Base-by-base conservation (phyloP, 2,329 filamentous ascomycete genomes). In the Colletotrichum cuscutae region DNA sequence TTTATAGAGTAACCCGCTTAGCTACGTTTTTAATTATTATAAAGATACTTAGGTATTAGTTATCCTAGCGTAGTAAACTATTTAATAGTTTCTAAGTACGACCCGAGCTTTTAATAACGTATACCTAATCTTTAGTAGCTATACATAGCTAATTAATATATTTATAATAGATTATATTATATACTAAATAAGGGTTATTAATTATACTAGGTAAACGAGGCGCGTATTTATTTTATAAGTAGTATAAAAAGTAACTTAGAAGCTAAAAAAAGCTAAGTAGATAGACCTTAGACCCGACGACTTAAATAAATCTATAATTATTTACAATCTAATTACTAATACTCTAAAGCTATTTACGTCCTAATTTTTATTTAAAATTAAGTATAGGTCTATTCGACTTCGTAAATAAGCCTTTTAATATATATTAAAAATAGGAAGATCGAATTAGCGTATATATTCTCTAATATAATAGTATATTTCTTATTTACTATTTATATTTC, bases 1-100 rank as follows among this genome's bases (percentile, higher is more conserved):
- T 66, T 52, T 66, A 11, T 22, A 66, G n/a, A 5, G n/a, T n/a
- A 28, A 66, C 26, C 63, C 7, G 11, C 54, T 66, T 66, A 6
- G 54, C 32, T 15, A 15, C 9, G 19, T 66, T 66, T 66, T 54
- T 19, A 30, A 66, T 49, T 7, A 66, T 8, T 6, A 66, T 15
- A 5, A 66, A 37, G 4, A 13, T 66, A 66, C 63, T 59, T 12
- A 15, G 54, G 15, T 66, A 52, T 13, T 66, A 15, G 63, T 37
- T 32, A n/a, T 66, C 54, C 7, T n/a, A 26, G 24, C 22, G 24
- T 58, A 22, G 53, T 37, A 66, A 54, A 32, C 26, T 35, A 12
- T 66, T 37, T 15, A 66, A 26, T 9, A 66, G 35, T 66, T 54
- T 66, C 53, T 66, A 11, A 5, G 24, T 19, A 66, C 22, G 22